Evolutionary conservation across 139 green algal genomes (phyloP), one percentile per base, ranked within the genome.

Genomic region (Deuterostichococcus epilithicus): DNA sequence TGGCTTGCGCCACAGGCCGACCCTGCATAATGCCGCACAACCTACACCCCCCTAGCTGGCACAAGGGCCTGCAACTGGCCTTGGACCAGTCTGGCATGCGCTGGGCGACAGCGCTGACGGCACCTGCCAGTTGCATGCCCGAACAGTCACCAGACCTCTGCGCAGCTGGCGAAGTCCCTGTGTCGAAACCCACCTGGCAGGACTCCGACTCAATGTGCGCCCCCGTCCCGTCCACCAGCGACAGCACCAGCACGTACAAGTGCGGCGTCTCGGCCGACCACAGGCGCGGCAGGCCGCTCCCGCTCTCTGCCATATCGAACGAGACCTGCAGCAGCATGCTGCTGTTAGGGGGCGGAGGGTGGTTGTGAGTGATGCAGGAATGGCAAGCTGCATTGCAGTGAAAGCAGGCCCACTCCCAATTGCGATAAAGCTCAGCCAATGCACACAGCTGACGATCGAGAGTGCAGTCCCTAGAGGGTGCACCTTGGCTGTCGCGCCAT

Each of bases 261-360:
- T 88, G 68, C 0, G 94, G 94, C 33, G 84, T 70, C 82, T 97
- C 94, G 0, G 93, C 91, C 15, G 86, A 93, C 92, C 93, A 98
- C 59, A 95, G 85, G 47, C 70, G 44, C n/a, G 72, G 79, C 0
- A 72, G 71, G 15, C 75, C 34, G 30, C 37, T 42, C 36, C 33
- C 33, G 13, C 75, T 47, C 59, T 68, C 71, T 60, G 70, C 44
- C 78, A 83, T 72, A 52, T 83, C 68, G 36, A 60, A 66, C 20
- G 20, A 42, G 20, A 75, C 65, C 78, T 83, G 78, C 47, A 76
- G 2, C 0, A 39, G n/a, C 47, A 5, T 63, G 37, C 0, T 36
- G 4, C 45, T 45, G n/a, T 32, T 15, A 68, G 22, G 26, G 18
- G 3, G 35, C 72, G 68, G 1, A 2, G 1, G 68, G 23, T 73